phyloP scores from a whole-genome alignment of 768 basidiomycete species.

The Lactarius indigo region DNA sequence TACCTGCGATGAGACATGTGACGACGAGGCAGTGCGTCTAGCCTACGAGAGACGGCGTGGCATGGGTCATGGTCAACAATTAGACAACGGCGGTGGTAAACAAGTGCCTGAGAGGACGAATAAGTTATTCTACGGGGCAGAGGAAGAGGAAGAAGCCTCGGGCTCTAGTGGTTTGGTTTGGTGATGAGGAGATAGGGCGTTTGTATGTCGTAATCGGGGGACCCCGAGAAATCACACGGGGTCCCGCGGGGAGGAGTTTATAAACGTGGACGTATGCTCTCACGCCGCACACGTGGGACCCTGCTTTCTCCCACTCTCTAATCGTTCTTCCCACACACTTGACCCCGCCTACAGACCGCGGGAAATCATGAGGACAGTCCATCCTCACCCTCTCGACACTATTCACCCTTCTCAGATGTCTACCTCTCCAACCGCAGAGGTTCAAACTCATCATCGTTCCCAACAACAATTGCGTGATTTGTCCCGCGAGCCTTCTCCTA shows the following conservation, averaged over 20 bases:
- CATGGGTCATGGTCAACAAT: not conserved
- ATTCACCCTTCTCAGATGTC: conserved; percentile 27
- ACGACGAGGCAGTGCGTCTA: conserved; percentile 24
- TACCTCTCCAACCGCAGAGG: conserved; percentile 17
- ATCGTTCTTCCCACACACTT: conserved; percentile 46
- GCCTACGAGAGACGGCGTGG: conserved; percentile 18
- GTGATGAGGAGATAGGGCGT: conserved; percentile 9
- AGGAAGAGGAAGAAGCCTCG: conserved; percentile 21
- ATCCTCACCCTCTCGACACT: conserved; percentile 46
- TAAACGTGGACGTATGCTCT: conserved; percentile 30
- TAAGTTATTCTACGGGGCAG: conserved; percentile 22
- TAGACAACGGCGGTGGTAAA: not conserved
- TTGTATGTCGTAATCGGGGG: conserved; percentile 23
- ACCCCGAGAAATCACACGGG: conserved; percentile 29
- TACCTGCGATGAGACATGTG: conserved; percentile 22
- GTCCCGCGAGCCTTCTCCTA: conserved; percentile 24
- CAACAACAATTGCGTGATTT: conserved; percentile 20
- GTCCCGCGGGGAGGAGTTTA: conserved; percentile 31
- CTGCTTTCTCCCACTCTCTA: conserved; percentile 43
- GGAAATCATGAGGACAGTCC: conserved; percentile 45
- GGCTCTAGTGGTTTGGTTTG: conserved; percentile 17
- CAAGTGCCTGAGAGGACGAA: conserved; percentile 24
- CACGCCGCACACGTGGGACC: conserved; percentile 32
- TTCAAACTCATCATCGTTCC: conserved; percentile 21
- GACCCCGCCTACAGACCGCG: conserved; percentile 32